phyloP scores from a whole-genome alignment of 2,329 filamentous ascomycete species.

The Ophiostoma montium region DNA sequence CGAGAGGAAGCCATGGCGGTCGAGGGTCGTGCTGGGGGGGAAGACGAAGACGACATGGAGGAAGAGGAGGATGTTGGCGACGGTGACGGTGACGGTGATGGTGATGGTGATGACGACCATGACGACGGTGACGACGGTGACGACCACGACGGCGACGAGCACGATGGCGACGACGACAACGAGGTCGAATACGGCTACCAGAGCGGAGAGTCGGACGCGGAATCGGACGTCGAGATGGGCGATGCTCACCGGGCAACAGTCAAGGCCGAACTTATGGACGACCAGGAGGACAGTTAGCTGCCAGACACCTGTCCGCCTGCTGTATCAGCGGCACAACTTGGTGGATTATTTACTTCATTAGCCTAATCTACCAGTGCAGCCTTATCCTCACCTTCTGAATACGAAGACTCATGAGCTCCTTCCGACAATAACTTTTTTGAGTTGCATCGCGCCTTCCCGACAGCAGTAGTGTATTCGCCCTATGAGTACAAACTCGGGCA shows the following conservation, averaged over 20 bases:
- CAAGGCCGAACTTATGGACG: constrained; percentile 7
- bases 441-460: too few relatives aligned
- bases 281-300: neutral
- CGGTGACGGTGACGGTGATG: neutral
- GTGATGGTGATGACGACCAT: constrained; percentile 5
- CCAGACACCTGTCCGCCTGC: too few relatives aligned
- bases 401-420: too few relatives aligned
- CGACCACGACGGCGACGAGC: neutral
- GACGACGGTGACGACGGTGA: constrained; percentile 4
- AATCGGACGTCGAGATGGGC: constrained; percentile 2
- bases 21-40: neutral
- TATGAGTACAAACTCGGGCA: too few relatives aligned
- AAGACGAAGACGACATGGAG: neutral
- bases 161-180: constrained; percentile 4
- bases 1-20: neutral
- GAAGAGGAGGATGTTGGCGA: constrained; percentile 2
- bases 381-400: too few relatives aligned
- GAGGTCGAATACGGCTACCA: constrained; percentile 8
- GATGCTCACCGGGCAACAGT: neutral
- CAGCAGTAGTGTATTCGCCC: too few relatives aligned
- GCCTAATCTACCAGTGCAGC: too few relatives aligned
- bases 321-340: too few relatives aligned
- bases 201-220: constrained; percentile 5
- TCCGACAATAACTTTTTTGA: too few relatives aligned
- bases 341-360: too few relatives aligned